Conservation (phyloP, 179 eudicot species). For the Monotropa hypopitys region DNA sequence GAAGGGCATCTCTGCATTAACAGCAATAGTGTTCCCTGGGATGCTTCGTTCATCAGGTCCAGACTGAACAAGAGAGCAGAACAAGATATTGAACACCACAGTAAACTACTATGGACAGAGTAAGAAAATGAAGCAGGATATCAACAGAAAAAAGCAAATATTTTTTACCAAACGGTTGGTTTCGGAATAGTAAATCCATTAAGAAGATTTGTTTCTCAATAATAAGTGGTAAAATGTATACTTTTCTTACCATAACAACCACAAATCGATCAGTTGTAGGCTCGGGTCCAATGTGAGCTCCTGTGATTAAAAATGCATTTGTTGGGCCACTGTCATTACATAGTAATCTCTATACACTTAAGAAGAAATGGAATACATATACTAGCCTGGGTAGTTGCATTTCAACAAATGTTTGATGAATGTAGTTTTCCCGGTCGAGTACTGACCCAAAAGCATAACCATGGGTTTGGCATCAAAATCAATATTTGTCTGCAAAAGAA, state of each 20-base stretch:
- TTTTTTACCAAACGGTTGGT: background rate
- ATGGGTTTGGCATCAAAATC: constrained; percentile 97
- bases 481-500: constrained; percentile 48
- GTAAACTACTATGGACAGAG: constrained; percentile 61
- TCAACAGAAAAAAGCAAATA: constrained; percentile 12
- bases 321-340: background rate
- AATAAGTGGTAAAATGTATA: background rate
- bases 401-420: constrained; percentile 83
- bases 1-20: constrained; percentile 95
- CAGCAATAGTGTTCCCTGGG: constrained; percentile 94
- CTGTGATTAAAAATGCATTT: constrained; percentile 22
- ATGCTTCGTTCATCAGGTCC: constrained; percentile 97
- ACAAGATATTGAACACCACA: constrained; percentile 31
- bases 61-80: constrained; percentile 28
- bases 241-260: constrained; percentile 61
- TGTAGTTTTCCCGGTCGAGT: constrained; percentile 96
- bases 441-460: constrained; percentile 98
- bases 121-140: background rate
- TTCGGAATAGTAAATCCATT: background rate
- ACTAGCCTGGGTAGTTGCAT: constrained; percentile 74
- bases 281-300: constrained; percentile 99
- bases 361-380: background rate
- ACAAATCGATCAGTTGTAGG: constrained; percentile 94
- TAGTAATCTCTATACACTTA: background rate
- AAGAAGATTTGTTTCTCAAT: background rate